Percentiles rank a stretch among this genome's conserved stretches.
phyloP scores from a whole-genome alignment of 192 early-diverging fungal genomes.

The Ambispora gerdemannii region DNA sequence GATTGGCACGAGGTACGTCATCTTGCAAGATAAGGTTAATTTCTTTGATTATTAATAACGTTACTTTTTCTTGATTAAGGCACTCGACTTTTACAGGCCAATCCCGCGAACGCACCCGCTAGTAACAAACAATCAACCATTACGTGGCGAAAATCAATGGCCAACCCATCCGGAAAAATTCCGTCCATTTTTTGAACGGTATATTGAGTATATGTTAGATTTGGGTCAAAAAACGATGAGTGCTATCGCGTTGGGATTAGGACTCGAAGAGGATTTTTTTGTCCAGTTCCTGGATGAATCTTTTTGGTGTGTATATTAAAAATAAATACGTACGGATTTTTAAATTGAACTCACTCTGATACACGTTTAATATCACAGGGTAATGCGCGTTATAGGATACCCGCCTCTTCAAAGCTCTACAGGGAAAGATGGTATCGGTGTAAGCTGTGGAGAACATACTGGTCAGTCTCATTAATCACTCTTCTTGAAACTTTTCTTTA shows the following conservation, averaged over 20 bases:
- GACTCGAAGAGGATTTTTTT: constrained; percentile 40
- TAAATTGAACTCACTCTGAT: no score
- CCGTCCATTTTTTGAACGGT: constrained; percentile 33
- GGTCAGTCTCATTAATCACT: no score
- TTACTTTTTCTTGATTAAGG: constrained; percentile 17
- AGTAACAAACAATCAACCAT: constrained; percentile 29
- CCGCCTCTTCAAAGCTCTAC: constrained; percentile 31
- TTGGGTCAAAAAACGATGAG: constrained; percentile 44
- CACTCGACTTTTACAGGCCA: constrained; percentile 46
- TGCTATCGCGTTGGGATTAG: constrained; percentile 50
- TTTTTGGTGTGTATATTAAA: constrained; percentile 33
- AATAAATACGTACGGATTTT: no score
- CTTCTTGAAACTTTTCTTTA: no score
- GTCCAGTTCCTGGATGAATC: constrained; percentile 31
- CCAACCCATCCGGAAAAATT: constrained; percentile 36
- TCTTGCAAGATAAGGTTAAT: no score
- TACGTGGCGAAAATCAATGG: constrained; percentile 43
- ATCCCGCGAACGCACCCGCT: constrained; percentile 29
- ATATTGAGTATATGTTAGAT: constrained; percentile 40
- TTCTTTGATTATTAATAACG: neutral
- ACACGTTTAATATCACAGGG: constrained; percentile 38
- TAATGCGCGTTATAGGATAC: constrained; percentile 41
- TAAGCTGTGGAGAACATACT: constrained; percentile 55
- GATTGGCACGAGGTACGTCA: constrained; percentile 50
- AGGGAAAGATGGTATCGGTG: constrained; percentile 29